Evolutionary conservation across 2,329 filamentous ascomycete genomes (phyloP).

Genomic region (Monilinia fructigena): DNA sequence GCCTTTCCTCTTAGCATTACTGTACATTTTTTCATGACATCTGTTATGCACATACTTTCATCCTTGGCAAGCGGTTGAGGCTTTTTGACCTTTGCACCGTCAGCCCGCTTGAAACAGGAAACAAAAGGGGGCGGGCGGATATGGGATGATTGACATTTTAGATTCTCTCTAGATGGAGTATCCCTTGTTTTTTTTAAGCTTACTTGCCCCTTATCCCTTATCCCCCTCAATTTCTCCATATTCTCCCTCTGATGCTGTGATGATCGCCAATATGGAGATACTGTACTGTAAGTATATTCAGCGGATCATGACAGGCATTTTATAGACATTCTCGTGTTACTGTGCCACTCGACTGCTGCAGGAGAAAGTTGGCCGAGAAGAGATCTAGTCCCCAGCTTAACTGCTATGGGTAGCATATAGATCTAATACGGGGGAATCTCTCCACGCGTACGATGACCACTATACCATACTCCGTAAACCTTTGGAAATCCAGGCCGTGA

Average conservation of each 20-base stretch:
- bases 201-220: background rate
- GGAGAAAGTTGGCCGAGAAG: background rate
- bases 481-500: no score
- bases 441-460: background rate
- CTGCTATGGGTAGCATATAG: background rate
- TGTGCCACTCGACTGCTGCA: constrained; percentile 9
- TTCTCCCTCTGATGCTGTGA: background rate
- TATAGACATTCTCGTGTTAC: background rate
- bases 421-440: background rate
- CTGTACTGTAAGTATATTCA: background rate
- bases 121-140: background rate
- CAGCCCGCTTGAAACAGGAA: background rate
- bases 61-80: constrained; percentile 1
- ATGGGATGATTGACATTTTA: background rate
- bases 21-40: background rate
- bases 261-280: background rate
- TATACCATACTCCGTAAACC: background rate
- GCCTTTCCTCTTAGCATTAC: background rate
- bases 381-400: background rate
- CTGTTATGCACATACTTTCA: background rate
- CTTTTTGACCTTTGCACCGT: background rate
- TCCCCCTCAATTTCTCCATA: background rate
- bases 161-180: background rate
- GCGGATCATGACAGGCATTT: background rate
- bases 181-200: background rate